Base-by-base conservation (phyloP, 2,329 filamentous ascomycete species). In the Dothidotthia symphoricarpi region DNA sequence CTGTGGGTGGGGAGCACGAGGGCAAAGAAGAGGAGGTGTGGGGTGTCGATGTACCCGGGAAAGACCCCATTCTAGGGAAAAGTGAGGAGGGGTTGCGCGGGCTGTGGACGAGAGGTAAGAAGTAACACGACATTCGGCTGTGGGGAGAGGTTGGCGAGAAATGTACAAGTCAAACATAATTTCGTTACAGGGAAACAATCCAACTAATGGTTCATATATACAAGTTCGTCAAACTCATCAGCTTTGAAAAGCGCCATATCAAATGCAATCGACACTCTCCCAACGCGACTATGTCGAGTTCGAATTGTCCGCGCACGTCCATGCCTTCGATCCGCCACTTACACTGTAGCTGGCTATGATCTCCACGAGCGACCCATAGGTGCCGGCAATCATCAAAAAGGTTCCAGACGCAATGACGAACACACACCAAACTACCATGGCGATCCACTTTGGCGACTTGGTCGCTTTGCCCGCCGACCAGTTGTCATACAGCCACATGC, bases 1-100 rank as follows among this genome's bases (percentile, higher is more conserved):
- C 61, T 4, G 58, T 67, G 2, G 74, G 72, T 7, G 73, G 72
- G 1, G 70, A 72, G 43, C 59, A 73, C 51, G 54, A 51, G 14
- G 69, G 63, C 10, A 49, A 59, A 12, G 74, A 69, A 48, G 63
- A 69, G 32, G 50, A 63, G 40, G 66, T 72, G 0, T 78, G 76
- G 75, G 41, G 43, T 14, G 69, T 76, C 16, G 41, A 55, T 16
- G 71, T 69, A 46, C 73, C 75, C 0, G 59, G 59, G 34, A 62
- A 47, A 15, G 76, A 79, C 67, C 74, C 75, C 10, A 67, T 76
- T 11, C 44, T 77, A 36, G 74, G 75, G 1, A 36, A 49, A 16
- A 47, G 53, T 30, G 19, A 49, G 25, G 62, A 68, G 15, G 70
- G 70, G 2, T 19, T 73, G 10, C 46, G 55, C 45, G 67, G 66